phyloP scores from a whole-genome alignment of 2,329 filamentous ascomycete genomes.

The Aspergillus sp. region DNA sequence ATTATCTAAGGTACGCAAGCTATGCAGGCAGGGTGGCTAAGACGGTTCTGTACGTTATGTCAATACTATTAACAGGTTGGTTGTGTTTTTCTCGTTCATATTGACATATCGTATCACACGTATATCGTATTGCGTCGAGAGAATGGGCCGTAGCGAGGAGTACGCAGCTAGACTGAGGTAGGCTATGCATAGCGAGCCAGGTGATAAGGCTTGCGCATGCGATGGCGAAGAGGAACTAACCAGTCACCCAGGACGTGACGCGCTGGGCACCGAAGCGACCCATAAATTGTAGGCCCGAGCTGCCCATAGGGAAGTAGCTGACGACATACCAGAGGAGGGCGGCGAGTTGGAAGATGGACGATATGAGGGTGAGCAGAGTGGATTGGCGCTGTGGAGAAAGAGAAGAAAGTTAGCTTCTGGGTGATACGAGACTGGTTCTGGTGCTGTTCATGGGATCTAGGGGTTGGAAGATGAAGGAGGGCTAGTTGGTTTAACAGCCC shows the following conservation, averaged over 20 bases:
- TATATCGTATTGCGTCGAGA: background rate
- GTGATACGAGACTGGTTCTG: background rate
- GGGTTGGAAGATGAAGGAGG: background rate
- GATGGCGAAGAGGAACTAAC: slow-evolving; percentile 44
- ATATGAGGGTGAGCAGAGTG: slow-evolving; percentile 80
- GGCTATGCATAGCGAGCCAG: background rate
- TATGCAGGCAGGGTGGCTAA: too few relatives aligned
- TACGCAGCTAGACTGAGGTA: background rate
- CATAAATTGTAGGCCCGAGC: slow-evolving; percentile 79
- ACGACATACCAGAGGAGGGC: slow-evolving; percentile 90
- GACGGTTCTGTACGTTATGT: background rate
- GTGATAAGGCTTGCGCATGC: background rate
- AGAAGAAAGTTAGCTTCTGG: slow-evolving; percentile 22
- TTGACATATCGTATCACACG: background rate
- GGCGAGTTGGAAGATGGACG: slow-evolving; percentile 78
- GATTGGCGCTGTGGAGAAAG: slow-evolving; percentile 66
- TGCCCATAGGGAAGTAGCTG: slow-evolving; percentile 98
- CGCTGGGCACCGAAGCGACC: slow-evolving; percentile 82
- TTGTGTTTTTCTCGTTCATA: background rate
- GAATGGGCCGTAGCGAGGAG: too few relatives aligned
- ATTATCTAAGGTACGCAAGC: background rate
- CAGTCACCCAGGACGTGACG: slow-evolving; percentile 84
- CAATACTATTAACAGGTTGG: background rate
- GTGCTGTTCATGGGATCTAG: background rate
- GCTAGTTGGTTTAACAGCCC: background rate